Base-by-base conservation (phyloP, 2,329 filamentous ascomycete species). In the Claviceps citrina region DNA sequence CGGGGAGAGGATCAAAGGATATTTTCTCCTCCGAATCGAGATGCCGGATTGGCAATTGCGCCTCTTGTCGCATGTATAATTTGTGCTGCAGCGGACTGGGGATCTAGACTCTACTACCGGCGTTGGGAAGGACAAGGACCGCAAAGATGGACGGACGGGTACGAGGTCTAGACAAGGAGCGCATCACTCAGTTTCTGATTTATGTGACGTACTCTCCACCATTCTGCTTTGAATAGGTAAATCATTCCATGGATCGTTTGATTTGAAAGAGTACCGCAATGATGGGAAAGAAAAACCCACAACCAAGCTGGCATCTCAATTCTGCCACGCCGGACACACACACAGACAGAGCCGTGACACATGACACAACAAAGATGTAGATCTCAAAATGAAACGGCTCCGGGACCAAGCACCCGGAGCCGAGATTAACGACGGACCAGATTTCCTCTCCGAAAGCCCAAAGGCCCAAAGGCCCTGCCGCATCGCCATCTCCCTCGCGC, bases 361-460 rank as follows among this genome's bases (percentile, higher is more conserved):
- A 8, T 2, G 3, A 32, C 16, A 4, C 15, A 20, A 8, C 16
- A 19, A 12, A 60, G n/a, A 66, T 71, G 68, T 71, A 68, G 67
- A 71, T 71, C 67, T 67, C 66, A 62, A 62, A 68, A 69, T 71
- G 68, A 71, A 71, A 71, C 68, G 63, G 58, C 61, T 63, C 58
- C 57, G 63, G 65, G 66, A 71, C 61, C 51, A 41, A 47, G 43
- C 55, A 59, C 59, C 62, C 62, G 62, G 51, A 61, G 65, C 59
- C 65, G 68, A 66, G 68, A 71, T 71, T 71, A 71, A 71, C 67
- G 67, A 70, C 61, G 65, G 67, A 70, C 67, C 66, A 46, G 8
- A 36, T 25, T 63, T 66, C 51, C 58, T 70, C 67, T 70, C 52
- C 60, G 60, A 65, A 54, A 50, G 54, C 54, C 54, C 58, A 51